Percentiles rank a stretch among this genome's conserved stretches.
Conservation (phyloP, 495 filamentous ascomycete species). For the Penicillium pancosmium region DNA sequence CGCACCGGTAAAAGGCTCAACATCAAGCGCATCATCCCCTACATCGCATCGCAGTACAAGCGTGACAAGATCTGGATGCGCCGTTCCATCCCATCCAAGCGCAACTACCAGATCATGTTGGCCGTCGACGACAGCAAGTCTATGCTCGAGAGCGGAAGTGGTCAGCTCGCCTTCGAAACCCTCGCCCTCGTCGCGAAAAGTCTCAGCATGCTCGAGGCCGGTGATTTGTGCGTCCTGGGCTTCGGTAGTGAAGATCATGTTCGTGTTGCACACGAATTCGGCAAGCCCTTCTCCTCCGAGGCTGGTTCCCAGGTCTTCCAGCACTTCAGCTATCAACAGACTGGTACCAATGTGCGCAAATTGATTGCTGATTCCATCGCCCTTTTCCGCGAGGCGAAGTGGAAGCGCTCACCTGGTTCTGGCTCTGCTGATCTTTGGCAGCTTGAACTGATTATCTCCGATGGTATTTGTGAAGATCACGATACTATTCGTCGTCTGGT, state of each 20-base stretch:
- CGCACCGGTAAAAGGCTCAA: constrained; percentile 97
- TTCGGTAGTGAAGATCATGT: constrained; percentile 78
- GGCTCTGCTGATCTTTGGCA: constrained; percentile 88
- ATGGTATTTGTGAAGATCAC: constrained; percentile 90
- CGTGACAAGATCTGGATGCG: constrained; percentile 99
- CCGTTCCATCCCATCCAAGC: constrained; percentile 83
- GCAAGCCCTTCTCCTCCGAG: constrained; percentile 78
- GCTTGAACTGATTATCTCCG: constrained; percentile 86
- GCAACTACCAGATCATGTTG: constrained; percentile 94
- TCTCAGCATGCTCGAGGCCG: constrained; percentile 88
- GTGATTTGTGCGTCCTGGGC: constrained; percentile 83
- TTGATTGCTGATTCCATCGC: constrained; percentile 76
- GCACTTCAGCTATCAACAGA: constrained; percentile 84
- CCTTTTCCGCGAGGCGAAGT: constrained; percentile 76
- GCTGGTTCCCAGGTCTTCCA: constrained; percentile 80
- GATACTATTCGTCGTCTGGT: constrained; percentile 80
- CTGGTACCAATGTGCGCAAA: constrained; percentile 78
- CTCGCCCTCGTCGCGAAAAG: constrained; percentile 84
- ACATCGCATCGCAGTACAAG: constrained; percentile 96
- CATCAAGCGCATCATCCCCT: constrained; percentile 98
- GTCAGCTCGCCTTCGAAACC: constrained; percentile 82
- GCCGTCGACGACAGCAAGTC: constrained; percentile 94
- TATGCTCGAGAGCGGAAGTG: constrained; percentile 77
- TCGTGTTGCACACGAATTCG: constrained; percentile 86
- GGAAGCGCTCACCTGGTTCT: constrained; percentile 54